These are phyloP conservation scores for Letharia columbiana DNA, from an alignment of 495 filamentous ascomycete species.

Conservation along the genomic window DNA sequence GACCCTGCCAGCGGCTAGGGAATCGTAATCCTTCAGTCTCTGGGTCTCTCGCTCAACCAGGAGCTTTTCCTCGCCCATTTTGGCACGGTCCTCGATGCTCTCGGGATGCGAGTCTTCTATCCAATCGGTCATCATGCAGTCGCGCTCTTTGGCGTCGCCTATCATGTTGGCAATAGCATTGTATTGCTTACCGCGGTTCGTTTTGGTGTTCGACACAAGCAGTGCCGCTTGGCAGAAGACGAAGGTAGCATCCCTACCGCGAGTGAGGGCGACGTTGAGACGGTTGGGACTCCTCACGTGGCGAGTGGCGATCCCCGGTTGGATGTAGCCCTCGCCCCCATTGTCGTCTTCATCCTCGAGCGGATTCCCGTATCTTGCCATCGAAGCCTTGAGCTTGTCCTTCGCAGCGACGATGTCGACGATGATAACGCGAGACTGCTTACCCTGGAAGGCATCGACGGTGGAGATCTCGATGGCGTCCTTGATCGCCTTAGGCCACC, in stretches of 20 bases:
- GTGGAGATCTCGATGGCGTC: background rate
- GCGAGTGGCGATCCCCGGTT: background rate
- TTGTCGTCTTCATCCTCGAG: background rate
- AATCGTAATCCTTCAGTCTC: background rate
- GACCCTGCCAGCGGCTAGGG: background rate
- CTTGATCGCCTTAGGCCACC: too few species aligned
- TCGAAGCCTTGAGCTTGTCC: background rate
- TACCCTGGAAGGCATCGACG: constrained; percentile 1
- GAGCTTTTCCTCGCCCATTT: background rate
- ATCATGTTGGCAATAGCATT: background rate
- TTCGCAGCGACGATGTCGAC: background rate
- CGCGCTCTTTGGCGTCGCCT: background rate
- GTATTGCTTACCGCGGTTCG: background rate
- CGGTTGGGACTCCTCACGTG: background rate
- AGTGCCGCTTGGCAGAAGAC: background rate
- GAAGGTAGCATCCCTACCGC: background rate
- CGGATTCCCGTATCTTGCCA: too few species aligned
- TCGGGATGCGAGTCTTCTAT: background rate
- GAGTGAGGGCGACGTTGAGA: constrained; percentile 1
- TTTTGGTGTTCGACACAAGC: too few species aligned
- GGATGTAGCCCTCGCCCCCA: background rate
- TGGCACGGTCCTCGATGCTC: background rate
- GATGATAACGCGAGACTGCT: background rate
- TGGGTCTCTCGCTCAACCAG: background rate
- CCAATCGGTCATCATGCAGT: background rate